Evolutionary conservation across 495 filamentous ascomycete species (phyloP).

Genomic region (Saxophila tyrrhenica): DNA sequence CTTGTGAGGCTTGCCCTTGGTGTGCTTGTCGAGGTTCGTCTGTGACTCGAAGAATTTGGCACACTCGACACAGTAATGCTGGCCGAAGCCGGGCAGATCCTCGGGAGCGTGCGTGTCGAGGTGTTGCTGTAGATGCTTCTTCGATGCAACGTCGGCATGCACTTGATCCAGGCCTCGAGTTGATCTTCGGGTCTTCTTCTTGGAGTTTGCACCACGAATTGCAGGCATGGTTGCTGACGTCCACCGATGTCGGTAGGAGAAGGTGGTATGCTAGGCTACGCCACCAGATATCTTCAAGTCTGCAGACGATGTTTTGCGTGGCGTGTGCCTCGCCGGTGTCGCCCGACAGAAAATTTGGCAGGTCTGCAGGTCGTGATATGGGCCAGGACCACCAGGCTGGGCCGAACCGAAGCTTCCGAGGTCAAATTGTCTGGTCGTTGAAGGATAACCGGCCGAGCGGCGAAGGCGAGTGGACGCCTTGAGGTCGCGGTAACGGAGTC

Average conservation of each 20-base stretch:
- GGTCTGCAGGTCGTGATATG: not conserved
- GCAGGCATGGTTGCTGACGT: constrained; percentile 26
- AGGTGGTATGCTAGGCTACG: not conserved
- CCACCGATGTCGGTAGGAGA: not conserved
- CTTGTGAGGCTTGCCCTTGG: constrained; percentile 84
- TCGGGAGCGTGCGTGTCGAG: constrained; percentile 69
- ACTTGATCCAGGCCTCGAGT: constrained; percentile 76
- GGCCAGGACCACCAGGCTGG: too few relatives aligned
- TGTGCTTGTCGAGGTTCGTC: constrained; percentile 59
- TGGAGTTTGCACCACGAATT: constrained; percentile 29
- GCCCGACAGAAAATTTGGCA: not conserved
- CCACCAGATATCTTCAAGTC: not conserved
- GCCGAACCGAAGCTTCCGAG: not conserved
- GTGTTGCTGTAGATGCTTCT: constrained; percentile 66
- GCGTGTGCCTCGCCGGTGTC: not conserved
- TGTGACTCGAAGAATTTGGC: constrained; percentile 93
- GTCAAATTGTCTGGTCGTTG: not conserved
- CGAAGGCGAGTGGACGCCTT: not conserved
- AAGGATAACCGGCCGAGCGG: not conserved
- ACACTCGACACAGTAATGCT: constrained; percentile 84
- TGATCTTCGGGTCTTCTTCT: constrained; percentile 50
- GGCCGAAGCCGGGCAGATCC: constrained; percentile 74
- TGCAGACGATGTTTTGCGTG: not conserved
- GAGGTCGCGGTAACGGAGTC: not conserved
- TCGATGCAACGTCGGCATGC: constrained; percentile 60